Conservation (phyloP, 1,284 basidiomycete species). For the Rhodotorula sp. region DNA sequence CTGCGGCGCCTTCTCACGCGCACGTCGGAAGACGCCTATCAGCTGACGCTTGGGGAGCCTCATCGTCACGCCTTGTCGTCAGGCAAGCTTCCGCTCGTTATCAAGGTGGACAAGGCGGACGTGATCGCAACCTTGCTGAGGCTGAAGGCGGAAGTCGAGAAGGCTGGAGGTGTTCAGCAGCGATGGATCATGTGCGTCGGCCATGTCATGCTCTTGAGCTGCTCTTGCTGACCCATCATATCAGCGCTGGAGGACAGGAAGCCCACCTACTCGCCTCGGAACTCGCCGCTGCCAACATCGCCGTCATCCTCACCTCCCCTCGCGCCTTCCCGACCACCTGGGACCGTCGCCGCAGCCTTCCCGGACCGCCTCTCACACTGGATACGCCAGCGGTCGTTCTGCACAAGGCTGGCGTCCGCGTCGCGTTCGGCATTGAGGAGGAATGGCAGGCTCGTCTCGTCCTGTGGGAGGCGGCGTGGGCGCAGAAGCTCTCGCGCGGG, state of each 20-base stretch:
- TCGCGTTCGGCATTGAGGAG: constrained; percentile 65
- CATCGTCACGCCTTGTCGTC: constrained; percentile 46
- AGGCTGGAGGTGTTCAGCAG: constrained; percentile 53
- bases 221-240: constrained; percentile 27
- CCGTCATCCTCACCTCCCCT: constrained; percentile 66
- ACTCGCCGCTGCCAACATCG: constrained; percentile 64
- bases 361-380: constrained; percentile 70
- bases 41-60: not conserved
- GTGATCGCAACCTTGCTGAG: constrained; percentile 70
- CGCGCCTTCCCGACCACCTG: constrained; percentile 65
- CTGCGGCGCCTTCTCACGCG: constrained; percentile 63
- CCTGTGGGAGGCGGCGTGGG: constrained; percentile 70
- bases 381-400: constrained; percentile 65
- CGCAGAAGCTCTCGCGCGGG: constrained; percentile 52
- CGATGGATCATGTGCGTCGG: constrained; percentile 57
- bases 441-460: constrained; percentile 64
- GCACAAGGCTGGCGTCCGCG: constrained; percentile 64
- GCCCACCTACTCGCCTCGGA: constrained; percentile 70
- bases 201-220: not conserved
- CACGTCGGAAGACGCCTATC: constrained; percentile 45
- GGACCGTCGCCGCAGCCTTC: constrained; percentile 63
- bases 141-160: constrained; percentile 69
- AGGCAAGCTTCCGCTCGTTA: constrained; percentile 63
- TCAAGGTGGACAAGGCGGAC: constrained; percentile 68
- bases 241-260: constrained; percentile 62